A percentile compares a stretch with the other conserved stretches of the same genome.
Evolutionary conservation across 805 yeast genomes (phyloP).

Genomic region (Starmerella bombicola): DNA sequence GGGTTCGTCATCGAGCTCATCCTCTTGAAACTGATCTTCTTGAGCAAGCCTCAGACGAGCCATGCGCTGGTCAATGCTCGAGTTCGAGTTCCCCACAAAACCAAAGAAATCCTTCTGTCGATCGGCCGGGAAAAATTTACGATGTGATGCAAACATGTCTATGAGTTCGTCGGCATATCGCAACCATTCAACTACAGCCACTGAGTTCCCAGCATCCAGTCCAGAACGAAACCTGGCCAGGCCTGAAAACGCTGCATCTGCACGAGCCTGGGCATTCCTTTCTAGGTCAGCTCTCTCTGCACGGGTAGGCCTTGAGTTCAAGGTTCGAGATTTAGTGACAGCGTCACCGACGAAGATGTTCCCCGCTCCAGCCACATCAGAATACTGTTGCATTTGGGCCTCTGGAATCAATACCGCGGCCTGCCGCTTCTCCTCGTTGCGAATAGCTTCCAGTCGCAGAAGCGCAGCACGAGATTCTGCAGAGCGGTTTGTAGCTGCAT

Average conservation of each 20-base stretch:
- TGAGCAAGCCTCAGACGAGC: slow-evolving; percentile 24
- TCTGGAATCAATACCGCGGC: background rate
- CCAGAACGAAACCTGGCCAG: slow-evolving; percentile 42
- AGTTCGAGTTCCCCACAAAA: slow-evolving; percentile 20
- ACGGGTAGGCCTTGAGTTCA: slow-evolving; percentile 15
- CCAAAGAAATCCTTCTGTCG: slow-evolving; percentile 36
- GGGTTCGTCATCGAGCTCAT: slow-evolving; percentile 28
- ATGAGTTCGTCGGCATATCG: slow-evolving; percentile 71
- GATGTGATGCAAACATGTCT: slow-evolving; percentile 66
- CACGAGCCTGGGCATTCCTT: slow-evolving; percentile 40
- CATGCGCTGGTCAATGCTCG: slow-evolving; percentile 53
- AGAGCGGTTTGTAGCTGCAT: slow-evolving; percentile 34
- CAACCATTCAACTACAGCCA: slow-evolving; percentile 70
- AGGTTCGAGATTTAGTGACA: background rate
- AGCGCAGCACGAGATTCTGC: slow-evolving; percentile 24
- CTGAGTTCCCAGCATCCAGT: slow-evolving; percentile 39
- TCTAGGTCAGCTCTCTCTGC: slow-evolving; percentile 34
- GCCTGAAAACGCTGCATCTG: slow-evolving; percentile 28
- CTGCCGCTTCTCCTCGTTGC: background rate
- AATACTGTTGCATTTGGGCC: background rate
- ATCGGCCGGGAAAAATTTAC: slow-evolving; percentile 68
- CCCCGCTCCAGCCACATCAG: slow-evolving; percentile 3
- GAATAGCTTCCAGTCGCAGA: slow-evolving; percentile 9
- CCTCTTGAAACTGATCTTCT: slow-evolving; percentile 28
- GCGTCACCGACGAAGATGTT: slow-evolving; percentile 11